Conservation (phyloP, 345 rosid genomes). For the Gossypium raimondii region DNA sequence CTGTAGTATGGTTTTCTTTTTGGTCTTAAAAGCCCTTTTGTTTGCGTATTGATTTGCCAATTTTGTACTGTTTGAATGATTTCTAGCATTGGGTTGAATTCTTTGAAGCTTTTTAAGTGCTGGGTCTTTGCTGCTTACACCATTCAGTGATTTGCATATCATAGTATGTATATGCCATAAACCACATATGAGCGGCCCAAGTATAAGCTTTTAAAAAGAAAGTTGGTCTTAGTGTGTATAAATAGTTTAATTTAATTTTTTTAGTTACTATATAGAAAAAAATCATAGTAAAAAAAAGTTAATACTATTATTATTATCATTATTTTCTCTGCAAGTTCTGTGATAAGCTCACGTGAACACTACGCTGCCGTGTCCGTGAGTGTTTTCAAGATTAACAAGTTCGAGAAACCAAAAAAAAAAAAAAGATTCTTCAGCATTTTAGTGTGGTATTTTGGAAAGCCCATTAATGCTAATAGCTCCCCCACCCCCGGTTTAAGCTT, state of each 20-base stretch:
- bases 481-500: neutral
- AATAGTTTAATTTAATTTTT: neutral
- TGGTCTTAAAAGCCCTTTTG: neutral
- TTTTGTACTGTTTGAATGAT: neutral
- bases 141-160: neutral
- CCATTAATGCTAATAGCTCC: neutral
- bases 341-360: conserved; percentile 15
- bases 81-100: neutral
- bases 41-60: neutral
- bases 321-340: conserved; percentile 10
- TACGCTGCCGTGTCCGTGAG: conserved; percentile 15
- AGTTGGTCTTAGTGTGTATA: too few relatives aligned
- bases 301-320: too few relatives aligned
- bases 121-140: conserved; percentile 2
- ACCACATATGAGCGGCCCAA: conserved; percentile 4
- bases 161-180: neutral
- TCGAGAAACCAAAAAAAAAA: neutral
- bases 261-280: too few relatives aligned
- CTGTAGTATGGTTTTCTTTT: neutral
- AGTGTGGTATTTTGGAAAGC: neutral
- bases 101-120: conserved; percentile 1
- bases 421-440: neutral
- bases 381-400: conserved; percentile 5
- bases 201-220: neutral
- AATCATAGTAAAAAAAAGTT: too few relatives aligned